Conservation (phyloP, 2,329 filamentous ascomycete species). For the Zalaria obscura region DNA sequence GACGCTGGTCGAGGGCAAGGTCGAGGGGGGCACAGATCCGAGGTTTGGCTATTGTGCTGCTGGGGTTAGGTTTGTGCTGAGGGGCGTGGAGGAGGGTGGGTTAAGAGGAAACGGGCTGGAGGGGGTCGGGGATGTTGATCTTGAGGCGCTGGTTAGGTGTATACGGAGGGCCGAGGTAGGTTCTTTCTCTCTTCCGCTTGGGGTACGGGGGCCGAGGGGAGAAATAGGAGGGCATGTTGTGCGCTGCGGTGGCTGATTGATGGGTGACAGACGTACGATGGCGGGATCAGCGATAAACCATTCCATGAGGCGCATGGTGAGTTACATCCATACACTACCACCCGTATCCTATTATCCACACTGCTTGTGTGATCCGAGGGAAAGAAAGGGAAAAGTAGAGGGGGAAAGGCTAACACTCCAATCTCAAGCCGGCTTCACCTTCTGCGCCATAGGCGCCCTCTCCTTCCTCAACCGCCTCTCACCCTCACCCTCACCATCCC, state of each 20-base stretch:
- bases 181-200: constrained; percentile 5
- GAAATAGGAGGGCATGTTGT: neutral
- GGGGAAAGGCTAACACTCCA: no score
- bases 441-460: constrained; percentile 70
- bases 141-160: constrained; percentile 54
- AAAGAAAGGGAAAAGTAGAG: no score
- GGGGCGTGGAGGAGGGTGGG: constrained; percentile 40
- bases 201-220: constrained; percentile 20
- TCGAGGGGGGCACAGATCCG: constrained; percentile 74
- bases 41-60: constrained; percentile 78
- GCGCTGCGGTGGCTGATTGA: neutral
- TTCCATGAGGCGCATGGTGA: constrained; percentile 72
- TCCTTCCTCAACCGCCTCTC: constrained; percentile 55
- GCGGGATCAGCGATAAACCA: constrained; percentile 65
- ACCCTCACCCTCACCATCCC: neutral
- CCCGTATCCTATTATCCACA: no score
- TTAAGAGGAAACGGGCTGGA: constrained; percentile 24
- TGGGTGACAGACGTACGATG: constrained; percentile 56
- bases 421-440: constrained; percentile 65
- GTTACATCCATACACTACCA: constrained; percentile 9
- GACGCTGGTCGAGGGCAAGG: constrained; percentile 43
- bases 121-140: constrained; percentile 58
- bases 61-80: constrained; percentile 67
- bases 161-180: constrained; percentile 45
- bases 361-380: no score